phyloP scores from a whole-genome alignment of 768 basidiomycete species.

The Boletus subparvulus region DNA sequence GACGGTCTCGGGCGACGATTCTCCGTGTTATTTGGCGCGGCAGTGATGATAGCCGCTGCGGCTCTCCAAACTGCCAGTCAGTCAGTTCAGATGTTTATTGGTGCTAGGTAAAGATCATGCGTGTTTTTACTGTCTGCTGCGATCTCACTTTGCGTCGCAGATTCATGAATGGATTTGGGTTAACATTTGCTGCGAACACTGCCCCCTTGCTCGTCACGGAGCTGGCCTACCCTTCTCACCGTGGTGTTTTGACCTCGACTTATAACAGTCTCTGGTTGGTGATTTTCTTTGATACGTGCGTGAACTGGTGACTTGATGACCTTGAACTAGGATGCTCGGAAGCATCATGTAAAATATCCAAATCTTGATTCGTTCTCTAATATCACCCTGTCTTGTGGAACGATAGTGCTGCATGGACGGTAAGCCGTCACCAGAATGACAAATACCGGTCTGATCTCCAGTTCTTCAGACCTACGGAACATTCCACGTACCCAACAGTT shows the following conservation, averaged over 20 bases:
- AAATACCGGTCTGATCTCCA: not conserved
- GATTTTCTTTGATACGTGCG: not conserved
- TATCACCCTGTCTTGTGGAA: not conserved
- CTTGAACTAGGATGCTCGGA: constrained; percentile 24
- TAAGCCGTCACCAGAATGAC: not conserved
- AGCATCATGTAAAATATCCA: constrained; percentile 31
- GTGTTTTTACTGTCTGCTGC: no score
- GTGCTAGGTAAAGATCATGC: constrained; percentile 11
- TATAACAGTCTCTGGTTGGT: constrained; percentile 46
- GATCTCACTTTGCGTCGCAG: not conserved
- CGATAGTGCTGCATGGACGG: constrained; percentile 63
- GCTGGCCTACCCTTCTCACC: constrained; percentile 50
- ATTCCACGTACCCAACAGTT: constrained; percentile 10
- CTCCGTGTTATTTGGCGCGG: constrained; percentile 38
- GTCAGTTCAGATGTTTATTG: constrained; percentile 45
- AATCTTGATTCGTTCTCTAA: no score
- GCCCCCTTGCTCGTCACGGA: constrained; percentile 54
- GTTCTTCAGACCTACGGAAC: constrained; percentile 17
- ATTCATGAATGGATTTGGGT: constrained; percentile 44
- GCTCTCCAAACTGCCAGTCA: constrained; percentile 38
- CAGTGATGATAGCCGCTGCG: constrained; percentile 39
- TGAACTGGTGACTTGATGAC: not conserved
- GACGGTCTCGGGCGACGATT: constrained; percentile 40
- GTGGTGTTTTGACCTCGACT: constrained; percentile 43
- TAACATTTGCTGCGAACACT: constrained; percentile 40